Evolutionary conservation across 257 asterid genomes (phyloP).

Genomic region (Penstemon barbatus): DNA sequence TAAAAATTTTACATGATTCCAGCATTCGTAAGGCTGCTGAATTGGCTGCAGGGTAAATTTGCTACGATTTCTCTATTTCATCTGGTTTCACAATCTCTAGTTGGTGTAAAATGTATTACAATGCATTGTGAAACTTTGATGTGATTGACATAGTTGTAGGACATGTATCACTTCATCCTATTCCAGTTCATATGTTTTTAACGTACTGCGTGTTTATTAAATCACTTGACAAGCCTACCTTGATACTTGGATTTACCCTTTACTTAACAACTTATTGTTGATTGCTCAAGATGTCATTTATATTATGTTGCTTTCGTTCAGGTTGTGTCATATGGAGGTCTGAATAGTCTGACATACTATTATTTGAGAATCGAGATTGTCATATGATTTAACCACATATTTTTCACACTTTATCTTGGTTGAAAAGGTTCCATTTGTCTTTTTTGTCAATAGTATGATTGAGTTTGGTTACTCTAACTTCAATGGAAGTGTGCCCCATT

Average conservation of each 20-base stretch:
- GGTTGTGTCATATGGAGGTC: no score
- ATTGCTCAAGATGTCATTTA: neutral
- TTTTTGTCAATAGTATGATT: neutral
- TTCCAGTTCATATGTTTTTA: neutral
- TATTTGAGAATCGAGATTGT: neutral
- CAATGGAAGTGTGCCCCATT: no score
- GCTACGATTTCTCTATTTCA: slow-evolving; percentile 14
- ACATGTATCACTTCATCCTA: slow-evolving; percentile 2
- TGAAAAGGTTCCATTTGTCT: no score
- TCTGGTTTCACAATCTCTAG: neutral
- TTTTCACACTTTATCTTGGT: no score
- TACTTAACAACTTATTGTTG: neutral
- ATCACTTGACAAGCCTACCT: no score
- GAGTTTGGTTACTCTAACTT: neutral
- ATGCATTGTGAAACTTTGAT: slow-evolving; percentile 10
- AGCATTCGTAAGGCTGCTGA: slow-evolving; percentile 97
- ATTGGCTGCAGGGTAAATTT: slow-evolving; percentile 86
- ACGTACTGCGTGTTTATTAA: no score
- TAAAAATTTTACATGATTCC: slow-evolving; percentile 72
- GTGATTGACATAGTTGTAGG: neutral
- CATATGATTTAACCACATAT: neutral
- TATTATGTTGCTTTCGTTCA: no score
- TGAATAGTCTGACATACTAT: no score
- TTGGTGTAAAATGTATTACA: slow-evolving; percentile 6
- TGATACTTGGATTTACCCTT: no score